Base-by-base conservation (phyloP, 345 rosid species). In the Citrus mangshanensis region DNA sequence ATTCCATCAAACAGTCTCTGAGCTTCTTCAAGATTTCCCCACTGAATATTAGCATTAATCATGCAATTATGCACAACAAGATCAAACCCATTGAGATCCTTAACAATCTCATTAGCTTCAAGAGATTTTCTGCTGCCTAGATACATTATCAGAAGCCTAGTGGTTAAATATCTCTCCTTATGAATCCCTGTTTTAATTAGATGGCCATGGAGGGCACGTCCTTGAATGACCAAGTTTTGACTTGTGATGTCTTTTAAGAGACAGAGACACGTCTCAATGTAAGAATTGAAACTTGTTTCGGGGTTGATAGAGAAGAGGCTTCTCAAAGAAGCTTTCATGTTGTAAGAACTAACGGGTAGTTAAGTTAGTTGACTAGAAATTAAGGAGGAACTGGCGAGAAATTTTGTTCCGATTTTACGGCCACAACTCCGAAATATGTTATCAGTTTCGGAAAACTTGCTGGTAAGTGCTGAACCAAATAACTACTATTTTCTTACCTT, bases 131-230 rank as follows among this genome's bases (percentile, higher is more conserved):
- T 77, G 74, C 46, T 71, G 49, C 81, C 77, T 27, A 90, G 73
- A 75, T 90, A 89, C 89, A 90, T 76, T 14, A 85, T 80, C 80
- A 90, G 84, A 35, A 90, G 89, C 78, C 84, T 90, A 14, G 86
- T 63, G 25, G 89, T 82, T 70, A 89, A 55, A 64, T 42, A 85
- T 77, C 87, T 76, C 77, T 90, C 89, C 1, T 85, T 68, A 7
- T 81, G 86, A 51, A 82, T 16, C 54, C 94, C 92, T 51, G 32
- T 72, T 69, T 89, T 90, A 81, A 89, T 28, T 46, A 90, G 59
- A 75, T 78, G 89, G 66, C 84, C 81, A 81, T 90, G 94, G 46
- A 90, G 78, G 54, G 61, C 80, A 18, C 74, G 73, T 49, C 88
- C 94, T 67, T 83, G 80, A 24, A 63, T 27, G 79, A 86, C 68